Base-by-base conservation (phyloP, 1,284 basidiomycete genomes). In the Cutaneotrichosporon sp. region DNA sequence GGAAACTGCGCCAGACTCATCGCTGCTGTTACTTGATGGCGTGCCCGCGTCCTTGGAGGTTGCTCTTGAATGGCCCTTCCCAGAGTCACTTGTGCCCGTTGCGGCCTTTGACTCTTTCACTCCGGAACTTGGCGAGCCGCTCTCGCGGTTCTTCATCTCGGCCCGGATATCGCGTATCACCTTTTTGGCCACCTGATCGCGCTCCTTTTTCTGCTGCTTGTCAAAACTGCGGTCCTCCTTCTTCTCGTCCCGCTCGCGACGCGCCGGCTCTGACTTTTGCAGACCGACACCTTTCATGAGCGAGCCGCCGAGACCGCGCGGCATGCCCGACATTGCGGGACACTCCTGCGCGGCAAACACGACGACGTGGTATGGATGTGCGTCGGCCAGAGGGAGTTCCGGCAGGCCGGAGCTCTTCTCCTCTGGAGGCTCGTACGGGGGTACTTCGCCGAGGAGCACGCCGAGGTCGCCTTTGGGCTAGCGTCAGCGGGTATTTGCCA, bases 281-380 rank as follows among this genome's bases (percentile, higher is more conserved):
- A 56, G 56, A 1, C 55, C 55, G 56, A 74, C 66, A 8, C 74
- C 74, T 55, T 75, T 76, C 46, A 70, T 68, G n/a, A 77, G 26
- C 5, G 72, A 71, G 4, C 67, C 74, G 1, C 68, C 73, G 5
- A 76, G 56, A 3, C 75, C 75, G 49, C 73, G 57, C 1, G 75
- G 75, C 1, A 75, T 70, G 13, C 74, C 74, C 23, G 67, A 70
- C 12, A 70, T 66, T 4, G 73, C 73, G 1, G 74, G 75, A 40
- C 72, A 73, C 58, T 77, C 75, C 55, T 80, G 78, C 2, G 77
- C 77, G 0, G 78, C 78, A 4, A 80, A 69, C 18, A 79, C 77
- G 15, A 80, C 66, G 40, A 80, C 60, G 53, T 80, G 79, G 57
- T 79, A 80, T 0, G 79, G 78, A 55, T 79, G 78, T 15, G 40